Evolutionary conservation across 1,284 basidiomycete species (phyloP).

Genomic region (Cryptococcus sp.): DNA sequence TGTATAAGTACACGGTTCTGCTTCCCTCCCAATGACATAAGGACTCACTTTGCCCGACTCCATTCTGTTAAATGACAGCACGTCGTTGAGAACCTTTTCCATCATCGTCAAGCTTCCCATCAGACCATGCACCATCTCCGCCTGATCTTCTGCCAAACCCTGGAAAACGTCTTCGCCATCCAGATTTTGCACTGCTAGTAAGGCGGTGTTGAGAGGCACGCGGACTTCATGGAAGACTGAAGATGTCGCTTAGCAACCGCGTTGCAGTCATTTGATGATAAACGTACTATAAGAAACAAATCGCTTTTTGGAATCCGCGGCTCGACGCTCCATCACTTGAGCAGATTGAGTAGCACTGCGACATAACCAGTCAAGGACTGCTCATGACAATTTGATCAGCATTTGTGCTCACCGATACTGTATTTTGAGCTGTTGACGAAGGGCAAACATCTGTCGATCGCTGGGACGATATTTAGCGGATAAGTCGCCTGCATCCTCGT

Average conservation of each 20-base stretch:
- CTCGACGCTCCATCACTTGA: constrained; percentile 77
- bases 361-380: no score
- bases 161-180: constrained; percentile 60
- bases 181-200: constrained; percentile 87
- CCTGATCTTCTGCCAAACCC: constrained; percentile 39
- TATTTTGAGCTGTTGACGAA: constrained; percentile 71
- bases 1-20: neutral
- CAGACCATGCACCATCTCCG: constrained; percentile 56
- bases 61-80: constrained; percentile 60
- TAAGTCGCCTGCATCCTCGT: neutral
- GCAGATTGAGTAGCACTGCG: constrained; percentile 70
- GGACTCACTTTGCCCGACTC: constrained; percentile 49
- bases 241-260: constrained; percentile 21
- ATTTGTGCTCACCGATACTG: constrained; percentile 52
- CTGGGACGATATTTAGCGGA: constrained; percentile 14
- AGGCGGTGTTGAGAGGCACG: constrained; percentile 85
- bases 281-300: constrained; percentile 75
- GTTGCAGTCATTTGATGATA: constrained; percentile 8
- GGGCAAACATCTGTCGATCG: constrained; percentile 63
- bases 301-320: constrained; percentile 72
- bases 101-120: constrained; percentile 81
- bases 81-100: constrained; percentile 72
- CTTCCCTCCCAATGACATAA: neutral
- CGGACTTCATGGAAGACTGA: constrained; percentile 64
- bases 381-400: no score